Evolutionary conservation across 2,329 filamentous ascomycete genomes (phyloP), one percentile per base, ranked within the genome.

Genomic region (Annulohypoxylon truncatum): DNA sequence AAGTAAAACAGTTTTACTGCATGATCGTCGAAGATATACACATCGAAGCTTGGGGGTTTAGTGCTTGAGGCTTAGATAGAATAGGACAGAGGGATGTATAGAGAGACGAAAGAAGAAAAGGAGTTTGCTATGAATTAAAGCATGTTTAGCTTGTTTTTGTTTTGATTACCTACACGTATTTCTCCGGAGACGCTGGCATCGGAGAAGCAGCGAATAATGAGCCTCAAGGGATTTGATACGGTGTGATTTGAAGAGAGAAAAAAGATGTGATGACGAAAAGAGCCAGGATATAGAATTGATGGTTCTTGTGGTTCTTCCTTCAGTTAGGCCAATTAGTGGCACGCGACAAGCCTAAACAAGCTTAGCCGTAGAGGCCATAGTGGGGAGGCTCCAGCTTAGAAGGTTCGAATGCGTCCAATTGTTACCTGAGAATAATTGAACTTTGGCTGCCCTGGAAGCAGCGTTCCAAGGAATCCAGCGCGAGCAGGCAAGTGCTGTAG

Each of bases 201-300:
- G 64, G 61, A 54, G 55, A 53, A 12, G 35, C 46, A 48, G 53
- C 51, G 57, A 66, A 66, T 66, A 48, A 66, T 54, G 62, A 61
- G 66, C 51, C 50, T 63, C 8, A 13, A 64, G 33, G 58, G 52
- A 20, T 65, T 62, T 64, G 61, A 67, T 69, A 67, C 64, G 67
- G 33, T 64, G 52, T 48, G 53, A 62, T 47, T 44, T 48, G 28
- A 53, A 60, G 38, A 51, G 38, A 50, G 44, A 47, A 51, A 56
- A 38, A 56, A 65, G 47, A 50, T 55, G 57, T 60, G 56, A 69
- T 66, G 63, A 68, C 66, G 63, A 68, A 62, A 57, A 51, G 44
- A 33, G n/a, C 46, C 46, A 51, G 33, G 26, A 50, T 48, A 24
- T 26, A 46, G 12, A 46, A 24, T n/a, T 4, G 42, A 24, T 26